Conservation (phyloP, 768 basidiomycete species). For the Butyriboletus loyo region DNA sequence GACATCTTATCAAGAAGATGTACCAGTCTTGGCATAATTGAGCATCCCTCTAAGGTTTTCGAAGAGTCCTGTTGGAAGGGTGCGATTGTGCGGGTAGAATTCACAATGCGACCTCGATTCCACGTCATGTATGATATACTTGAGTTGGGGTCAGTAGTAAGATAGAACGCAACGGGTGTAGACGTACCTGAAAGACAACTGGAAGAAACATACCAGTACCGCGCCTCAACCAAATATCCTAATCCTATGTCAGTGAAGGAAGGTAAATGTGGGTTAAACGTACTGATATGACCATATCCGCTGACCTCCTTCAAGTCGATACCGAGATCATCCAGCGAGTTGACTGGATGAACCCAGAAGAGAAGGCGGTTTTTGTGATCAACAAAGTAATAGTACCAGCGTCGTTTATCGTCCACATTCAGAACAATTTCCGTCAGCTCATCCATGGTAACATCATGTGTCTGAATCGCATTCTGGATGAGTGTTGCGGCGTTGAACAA, state of each 20-base stretch:
- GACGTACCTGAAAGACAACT: not conserved
- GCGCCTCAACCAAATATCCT: too few species aligned
- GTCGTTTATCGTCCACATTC: not conserved
- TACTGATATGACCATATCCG: not conserved
- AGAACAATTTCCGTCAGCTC: conserved; percentile 6
- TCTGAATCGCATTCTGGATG: not conserved
- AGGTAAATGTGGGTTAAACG: too few species aligned
- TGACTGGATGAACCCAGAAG: too few species aligned
- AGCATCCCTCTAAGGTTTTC: conserved; percentile 17
- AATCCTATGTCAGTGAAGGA: too few species aligned
- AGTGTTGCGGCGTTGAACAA: not conserved
- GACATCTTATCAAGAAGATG: not conserved
- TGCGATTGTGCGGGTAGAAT: conserved; percentile 9
- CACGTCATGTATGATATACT: not conserved
- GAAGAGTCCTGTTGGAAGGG: conserved; percentile 4
- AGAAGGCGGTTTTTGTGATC: conserved; percentile 6
- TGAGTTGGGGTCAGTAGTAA: not conserved
- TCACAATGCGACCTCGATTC: conserved; percentile 16
- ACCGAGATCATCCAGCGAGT: not conserved
- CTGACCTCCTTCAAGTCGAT: not conserved
- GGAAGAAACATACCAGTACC: too few species aligned
- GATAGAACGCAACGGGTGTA: not conserved
- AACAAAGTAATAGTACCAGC: conserved; percentile 14
- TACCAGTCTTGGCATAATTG: conserved; percentile 14
- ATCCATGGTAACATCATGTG: not conserved